phyloP scores from a whole-genome alignment of 2,329 filamentous ascomycete genomes.

The Fusarium goolgardi region DNA sequence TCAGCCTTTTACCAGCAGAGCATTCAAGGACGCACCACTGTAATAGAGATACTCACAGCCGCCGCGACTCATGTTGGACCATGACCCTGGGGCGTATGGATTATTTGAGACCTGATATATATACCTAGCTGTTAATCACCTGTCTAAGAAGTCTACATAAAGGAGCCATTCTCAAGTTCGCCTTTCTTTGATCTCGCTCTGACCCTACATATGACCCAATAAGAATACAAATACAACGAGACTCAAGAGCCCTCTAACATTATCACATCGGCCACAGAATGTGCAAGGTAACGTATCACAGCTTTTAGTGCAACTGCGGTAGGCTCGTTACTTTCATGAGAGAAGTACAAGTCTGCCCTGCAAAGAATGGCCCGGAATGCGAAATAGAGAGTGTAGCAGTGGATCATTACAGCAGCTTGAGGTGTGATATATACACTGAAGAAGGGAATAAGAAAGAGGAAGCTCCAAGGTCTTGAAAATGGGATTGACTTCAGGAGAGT shows the following conservation, averaged over 20 bases:
- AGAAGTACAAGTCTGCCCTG: background rate
- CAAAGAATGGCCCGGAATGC: background rate
- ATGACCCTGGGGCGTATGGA: background rate
- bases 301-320: background rate
- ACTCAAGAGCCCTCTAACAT: background rate
- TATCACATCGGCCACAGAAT: background rate
- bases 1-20: accelerated
- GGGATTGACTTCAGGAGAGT: too few species aligned
- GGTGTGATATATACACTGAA: background rate
- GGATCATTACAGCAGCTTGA: background rate
- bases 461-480: too few species aligned
- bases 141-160: background rate
- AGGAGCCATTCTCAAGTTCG: background rate
- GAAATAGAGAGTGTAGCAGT: too few species aligned
- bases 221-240: background rate
- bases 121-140: background rate
- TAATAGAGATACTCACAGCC: background rate
- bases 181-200: background rate
- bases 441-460: background rate
- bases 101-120: background rate
- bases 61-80: accelerated
- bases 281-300: background rate
- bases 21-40: background rate
- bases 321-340: background rate
- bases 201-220: background rate